Percentiles rank a stretch among this genome's conserved stretches.
Conservation (phyloP, 768 basidiomycete species). For the Mycena kentingensis region DNA sequence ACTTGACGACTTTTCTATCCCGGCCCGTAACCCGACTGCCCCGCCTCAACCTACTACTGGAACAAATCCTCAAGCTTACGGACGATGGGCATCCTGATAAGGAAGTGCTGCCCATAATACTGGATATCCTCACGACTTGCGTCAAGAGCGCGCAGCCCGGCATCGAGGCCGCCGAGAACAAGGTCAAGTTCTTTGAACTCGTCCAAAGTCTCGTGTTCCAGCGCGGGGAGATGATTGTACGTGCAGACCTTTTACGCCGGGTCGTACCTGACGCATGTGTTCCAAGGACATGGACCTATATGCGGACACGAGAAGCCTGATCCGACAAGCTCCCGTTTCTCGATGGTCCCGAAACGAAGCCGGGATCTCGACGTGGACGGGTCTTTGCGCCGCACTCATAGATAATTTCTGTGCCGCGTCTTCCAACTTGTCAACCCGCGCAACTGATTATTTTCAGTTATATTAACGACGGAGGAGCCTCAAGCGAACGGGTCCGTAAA, state of each 20-base stretch:
- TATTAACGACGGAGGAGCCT: constrained; percentile 65
- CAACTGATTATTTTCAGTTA: constrained; percentile 43
- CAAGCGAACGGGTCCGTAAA: constrained; percentile 47
- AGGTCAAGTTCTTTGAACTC: constrained; percentile 85
- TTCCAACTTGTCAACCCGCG: constrained; percentile 8
- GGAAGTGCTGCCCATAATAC: constrained; percentile 72
- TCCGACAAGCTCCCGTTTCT: constrained; percentile 65
- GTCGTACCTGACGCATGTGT: not conserved
- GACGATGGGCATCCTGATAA: constrained; percentile 75
- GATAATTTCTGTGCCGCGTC: constrained; percentile 71
- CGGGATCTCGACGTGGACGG: constrained; percentile 70
- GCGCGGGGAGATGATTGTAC: constrained; percentile 80
- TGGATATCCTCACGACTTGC: constrained; percentile 66
- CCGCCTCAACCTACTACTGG: constrained; percentile 72
- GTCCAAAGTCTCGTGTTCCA: constrained; percentile 75
- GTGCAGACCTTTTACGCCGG: constrained; percentile 25
- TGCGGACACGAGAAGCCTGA: constrained; percentile 71
- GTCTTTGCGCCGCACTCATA: constrained; percentile 64
- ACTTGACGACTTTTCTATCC: constrained; percentile 79
- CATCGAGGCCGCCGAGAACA: constrained; percentile 86
- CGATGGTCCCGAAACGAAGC: constrained; percentile 65
- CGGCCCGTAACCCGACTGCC: constrained; percentile 89
- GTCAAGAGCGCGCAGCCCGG: constrained; percentile 89
- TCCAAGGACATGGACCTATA: constrained; percentile 80
- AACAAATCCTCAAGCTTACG: constrained; percentile 67